A percentile compares a stretch with the other conserved stretches of the same genome.
Evolutionary conservation across 1,139 yeast genomes (phyloP).

Genomic region (Yamadazyma epiphylla): DNA sequence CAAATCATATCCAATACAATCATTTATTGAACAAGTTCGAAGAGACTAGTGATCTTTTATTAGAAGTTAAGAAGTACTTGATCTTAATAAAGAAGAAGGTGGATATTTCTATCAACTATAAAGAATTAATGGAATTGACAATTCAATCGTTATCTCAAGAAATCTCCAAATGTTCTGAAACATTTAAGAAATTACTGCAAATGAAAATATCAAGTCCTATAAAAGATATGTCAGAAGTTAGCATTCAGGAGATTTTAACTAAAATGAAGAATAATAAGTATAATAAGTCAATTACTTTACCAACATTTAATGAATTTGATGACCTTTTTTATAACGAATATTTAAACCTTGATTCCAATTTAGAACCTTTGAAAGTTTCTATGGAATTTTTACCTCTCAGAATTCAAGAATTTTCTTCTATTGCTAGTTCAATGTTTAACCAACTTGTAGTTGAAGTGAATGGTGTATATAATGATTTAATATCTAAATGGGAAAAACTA

Average conservation of each 20-base stretch:
- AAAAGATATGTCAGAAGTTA: slow-evolving; percentile 35
- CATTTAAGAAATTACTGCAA: slow-evolving; percentile 37
- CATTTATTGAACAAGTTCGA: slow-evolving; percentile 24
- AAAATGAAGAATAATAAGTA: slow-evolving; percentile 25
- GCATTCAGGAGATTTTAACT: slow-evolving; percentile 37
- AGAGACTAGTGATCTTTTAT: slow-evolving; percentile 33
- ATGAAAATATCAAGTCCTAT: slow-evolving; percentile 38
- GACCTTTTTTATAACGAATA: slow-evolving; percentile 27
- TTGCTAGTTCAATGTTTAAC: slow-evolving; percentile 25
- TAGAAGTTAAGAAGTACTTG: slow-evolving; percentile 36
- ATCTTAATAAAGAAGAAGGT: slow-evolving; percentile 39
- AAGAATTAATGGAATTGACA: slow-evolving; percentile 52
- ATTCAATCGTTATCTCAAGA: slow-evolving; percentile 51
- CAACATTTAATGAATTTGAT: slow-evolving; percentile 30
- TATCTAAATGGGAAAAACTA: slow-evolving; percentile 38
- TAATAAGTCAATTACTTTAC: slow-evolving; percentile 21
- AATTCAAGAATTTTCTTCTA: slow-evolving; percentile 40
- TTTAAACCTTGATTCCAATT: slow-evolving; percentile 23
- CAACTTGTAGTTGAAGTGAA: slow-evolving; percentile 31
- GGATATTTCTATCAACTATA: slow-evolving; percentile 54
- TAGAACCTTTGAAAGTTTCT: slow-evolving; percentile 57
- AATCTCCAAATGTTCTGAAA: slow-evolving; percentile 42
- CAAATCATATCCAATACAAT: slow-evolving; percentile 11
- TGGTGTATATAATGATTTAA: slow-evolving; percentile 35
- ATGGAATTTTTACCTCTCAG: slow-evolving; percentile 55